Evolutionary conservation across 2,329 filamentous ascomycete species (phyloP).

Genomic region (Eutypa lata): DNA sequence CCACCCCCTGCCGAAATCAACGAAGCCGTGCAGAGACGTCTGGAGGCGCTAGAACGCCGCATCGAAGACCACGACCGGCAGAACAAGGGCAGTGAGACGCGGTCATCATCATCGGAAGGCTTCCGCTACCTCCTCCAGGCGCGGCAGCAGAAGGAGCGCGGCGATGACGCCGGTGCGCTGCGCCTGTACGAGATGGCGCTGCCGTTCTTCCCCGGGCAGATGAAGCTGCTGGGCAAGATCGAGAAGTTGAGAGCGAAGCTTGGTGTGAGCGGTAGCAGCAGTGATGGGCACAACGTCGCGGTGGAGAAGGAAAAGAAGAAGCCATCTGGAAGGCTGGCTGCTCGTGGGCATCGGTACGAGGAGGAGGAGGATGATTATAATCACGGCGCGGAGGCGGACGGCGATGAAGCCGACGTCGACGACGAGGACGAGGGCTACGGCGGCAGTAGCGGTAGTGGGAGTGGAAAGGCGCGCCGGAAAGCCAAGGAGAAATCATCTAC

Average conservation of each 20-base stretch:
- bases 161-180: slow-evolving; percentile 74
- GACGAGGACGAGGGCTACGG: slow-evolving; percentile 31
- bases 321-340: background rate
- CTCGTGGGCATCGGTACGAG: slow-evolving; percentile 10
- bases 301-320: slow-evolving; percentile 6
- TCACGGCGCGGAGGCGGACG: background rate
- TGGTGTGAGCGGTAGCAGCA: slow-evolving; percentile 22
- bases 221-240: slow-evolving; percentile 72
- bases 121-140: slow-evolving; percentile 85
- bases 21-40: slow-evolving; percentile 73
- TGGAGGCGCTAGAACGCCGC: slow-evolving; percentile 83
- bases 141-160: slow-evolving; percentile 81
- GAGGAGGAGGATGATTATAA: slow-evolving; percentile 3
- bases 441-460: slow-evolving; percentile 26
- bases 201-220: slow-evolving; percentile 81
- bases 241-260: slow-evolving; percentile 57
- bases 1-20: slow-evolving; percentile 54
- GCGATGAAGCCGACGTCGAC: slow-evolving; percentile 24
- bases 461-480: background rate
- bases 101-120: slow-evolving; percentile 66
- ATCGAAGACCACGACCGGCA: slow-evolving; percentile 61
- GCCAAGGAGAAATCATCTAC: slow-evolving; percentile 6
- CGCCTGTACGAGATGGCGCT: slow-evolving; percentile 83
- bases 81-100: slow-evolving; percentile 51
- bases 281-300: background rate